Evolutionary conservation across 768 basidiomycete species (phyloP), one percentile per base, ranked within the genome.

Genomic region (Kwoniella europaea): DNA sequence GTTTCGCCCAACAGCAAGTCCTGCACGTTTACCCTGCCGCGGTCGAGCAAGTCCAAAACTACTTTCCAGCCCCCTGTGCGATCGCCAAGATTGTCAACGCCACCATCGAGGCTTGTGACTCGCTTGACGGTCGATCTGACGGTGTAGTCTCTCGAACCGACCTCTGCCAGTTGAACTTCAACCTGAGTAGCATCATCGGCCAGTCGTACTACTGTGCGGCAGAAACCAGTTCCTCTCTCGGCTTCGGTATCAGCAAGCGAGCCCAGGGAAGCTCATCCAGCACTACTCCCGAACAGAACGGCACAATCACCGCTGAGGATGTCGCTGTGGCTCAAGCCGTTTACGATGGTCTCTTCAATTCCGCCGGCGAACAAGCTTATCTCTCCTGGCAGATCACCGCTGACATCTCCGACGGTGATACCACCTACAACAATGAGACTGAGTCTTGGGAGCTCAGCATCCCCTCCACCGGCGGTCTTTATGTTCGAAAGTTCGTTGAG

Each of bases 271-370:
- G 41, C 15, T 12, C 61, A 13, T 20, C 41, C 6, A 35, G 27
- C 18, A 62, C 61, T 1, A 62, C 61, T 62, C 61, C 61, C 0
- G 61, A 62, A 42, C 29, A 42, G 58, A 42, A 22, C n/a, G 66
- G 66, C 9, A 67, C 57, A 1, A 41, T 67, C 56, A 54, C 66
- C 13, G 41, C 24, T 16, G 56, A 58, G 27, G 66, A 58, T 15
- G 41, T 55, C 20, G 56, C 50, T 12, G 24, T 67, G 3, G 94
- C 29, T 27, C 56, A 67, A 27, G 42, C 55, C 3, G 27, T 67
- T 43, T 60, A 67, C 20, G 42, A 67, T 42, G 66, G 66, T 10
- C 16, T 60, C 4, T 46, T 42, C 58, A 55, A 60, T 20, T 59
- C 56, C 41, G 24, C 35, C 18, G 66, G 66, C 12, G 56, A 67